These are phyloP conservation scores for Starmerella stellata DNA, from an alignment of 805 yeast genomes.

Conservation along the genomic window DNA sequence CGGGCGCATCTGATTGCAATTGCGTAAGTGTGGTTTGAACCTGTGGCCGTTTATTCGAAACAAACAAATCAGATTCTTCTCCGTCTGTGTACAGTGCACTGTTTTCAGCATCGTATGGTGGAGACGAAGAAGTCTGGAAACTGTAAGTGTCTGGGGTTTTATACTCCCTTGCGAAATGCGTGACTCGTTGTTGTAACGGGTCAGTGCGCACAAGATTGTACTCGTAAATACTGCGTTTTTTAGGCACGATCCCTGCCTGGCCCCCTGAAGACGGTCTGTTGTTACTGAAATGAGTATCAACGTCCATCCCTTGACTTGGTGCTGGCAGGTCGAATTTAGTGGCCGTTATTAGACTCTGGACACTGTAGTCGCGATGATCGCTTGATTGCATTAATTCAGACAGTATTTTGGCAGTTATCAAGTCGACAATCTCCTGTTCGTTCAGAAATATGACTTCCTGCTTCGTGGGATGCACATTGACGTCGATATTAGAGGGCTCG, in stretches of 20 bases:
- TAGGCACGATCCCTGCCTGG: neutral
- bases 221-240: slow-evolving; percentile 27
- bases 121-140: neutral
- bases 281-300: too few species aligned
- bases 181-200: slow-evolving; percentile 31
- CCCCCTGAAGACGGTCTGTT: neutral
- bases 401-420: slow-evolving; percentile 34
- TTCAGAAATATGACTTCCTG: slow-evolving; percentile 70
- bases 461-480: slow-evolving; percentile 90
- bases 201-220: slow-evolving; percentile 57
- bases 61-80: neutral
- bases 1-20: neutral
- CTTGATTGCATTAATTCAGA: slow-evolving; percentile 39
- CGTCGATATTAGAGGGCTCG: slow-evolving; percentile 59
- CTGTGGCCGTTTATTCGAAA: too few species aligned
- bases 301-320: too few species aligned
- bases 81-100: too few species aligned
- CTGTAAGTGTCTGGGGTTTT: too few species aligned
- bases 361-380: slow-evolving; percentile 45
- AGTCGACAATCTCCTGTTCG: slow-evolving; percentile 70
- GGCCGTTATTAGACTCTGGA: slow-evolving; percentile 28
- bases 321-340: slow-evolving; percentile 28
- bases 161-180: neutral
- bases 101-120: neutral
- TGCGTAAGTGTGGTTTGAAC: neutral